Conservation (phyloP, 2,329 filamentous ascomycete species). For the Ploettnerulaceae sp. region DNA sequence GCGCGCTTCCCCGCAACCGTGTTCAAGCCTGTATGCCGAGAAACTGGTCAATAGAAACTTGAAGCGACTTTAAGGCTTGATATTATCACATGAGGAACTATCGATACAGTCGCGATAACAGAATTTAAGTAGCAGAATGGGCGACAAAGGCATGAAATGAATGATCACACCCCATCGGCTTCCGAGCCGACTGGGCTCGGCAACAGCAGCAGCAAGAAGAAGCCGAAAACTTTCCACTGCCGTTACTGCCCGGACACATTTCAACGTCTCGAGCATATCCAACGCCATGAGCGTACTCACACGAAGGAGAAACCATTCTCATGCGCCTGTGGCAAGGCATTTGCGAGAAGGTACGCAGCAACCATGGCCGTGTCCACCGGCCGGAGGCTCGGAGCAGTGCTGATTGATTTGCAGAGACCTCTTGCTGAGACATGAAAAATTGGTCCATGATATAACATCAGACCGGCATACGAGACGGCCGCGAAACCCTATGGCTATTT, state of each 20-base stretch:
- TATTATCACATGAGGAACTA: too few relatives aligned
- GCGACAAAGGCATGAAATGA: neutral
- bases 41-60: too few relatives aligned
- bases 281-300: conserved; percentile 59
- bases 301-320: conserved; percentile 62
- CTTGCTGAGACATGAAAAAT: conserved; percentile 59
- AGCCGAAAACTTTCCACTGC: conserved; percentile 36
- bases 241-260: conserved; percentile 60
- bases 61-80: too few relatives aligned
- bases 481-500: neutral
- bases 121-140: too few relatives aligned
- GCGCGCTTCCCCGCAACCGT: too few relatives aligned
- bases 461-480: neutral
- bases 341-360: conserved; percentile 54
- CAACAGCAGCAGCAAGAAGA: conserved; percentile 5
- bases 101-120: too few relatives aligned
- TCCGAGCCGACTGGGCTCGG: neutral
- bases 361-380: neutral
- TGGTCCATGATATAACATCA: conserved; percentile 43
- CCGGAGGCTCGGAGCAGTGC: conserved; percentile 43
- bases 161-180: neutral
- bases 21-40: too few relatives aligned
- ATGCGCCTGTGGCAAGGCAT: conserved; percentile 58
- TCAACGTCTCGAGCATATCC: conserved; percentile 59
- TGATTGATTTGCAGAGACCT: conserved; percentile 62